A percentile compares a stretch with the other conserved stretches of the same genome.
phyloP scores from a whole-genome alignment of 306 rosid species.

The Parietaria judaica region DNA sequence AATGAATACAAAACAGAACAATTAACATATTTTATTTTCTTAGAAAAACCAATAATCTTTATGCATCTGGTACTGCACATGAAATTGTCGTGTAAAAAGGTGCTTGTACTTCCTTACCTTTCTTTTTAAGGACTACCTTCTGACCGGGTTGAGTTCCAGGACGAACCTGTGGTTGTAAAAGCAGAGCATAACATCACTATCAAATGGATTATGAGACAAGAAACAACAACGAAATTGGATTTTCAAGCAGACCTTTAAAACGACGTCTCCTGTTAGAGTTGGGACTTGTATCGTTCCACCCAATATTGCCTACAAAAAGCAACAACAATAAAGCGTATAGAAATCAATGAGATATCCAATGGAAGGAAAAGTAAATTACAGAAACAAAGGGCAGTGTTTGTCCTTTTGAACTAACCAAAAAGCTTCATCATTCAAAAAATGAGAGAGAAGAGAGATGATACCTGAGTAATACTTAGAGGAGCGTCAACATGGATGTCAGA shows the following conservation, averaged over 20 bases:
- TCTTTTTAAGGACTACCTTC: slow-evolving; percentile 88
- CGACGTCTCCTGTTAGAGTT: slow-evolving; percentile 81
- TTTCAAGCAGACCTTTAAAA: slow-evolving; percentile 59
- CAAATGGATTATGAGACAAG: background rate
- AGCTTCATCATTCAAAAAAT: background rate
- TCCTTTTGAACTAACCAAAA: background rate
- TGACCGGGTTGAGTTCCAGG: slow-evolving; percentile 83
- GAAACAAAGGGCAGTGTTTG: too few species aligned
- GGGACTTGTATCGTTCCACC: slow-evolving; percentile 91
- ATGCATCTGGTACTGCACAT: too few species aligned
- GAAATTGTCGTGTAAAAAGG: background rate
- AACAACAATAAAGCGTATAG: background rate
- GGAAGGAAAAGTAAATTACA: too few species aligned
- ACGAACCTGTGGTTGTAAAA: slow-evolving; percentile 54
- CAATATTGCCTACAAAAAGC: slow-evolving; percentile 57
- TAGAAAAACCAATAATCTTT: too few species aligned
- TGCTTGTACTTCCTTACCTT: slow-evolving; percentile 45
- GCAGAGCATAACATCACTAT: background rate
- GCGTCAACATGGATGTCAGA: slow-evolving; percentile 86
- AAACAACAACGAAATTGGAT: slow-evolving; percentile 1
- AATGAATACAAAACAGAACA: too few species aligned
- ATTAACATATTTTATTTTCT: too few species aligned
- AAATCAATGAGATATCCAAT: too few species aligned
- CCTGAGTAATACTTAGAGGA: slow-evolving; percentile 76
- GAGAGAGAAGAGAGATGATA: slow-evolving; percentile 13